Base-by-base conservation (phyloP, 148 eudicot species). In the Cornus florida region DNA sequence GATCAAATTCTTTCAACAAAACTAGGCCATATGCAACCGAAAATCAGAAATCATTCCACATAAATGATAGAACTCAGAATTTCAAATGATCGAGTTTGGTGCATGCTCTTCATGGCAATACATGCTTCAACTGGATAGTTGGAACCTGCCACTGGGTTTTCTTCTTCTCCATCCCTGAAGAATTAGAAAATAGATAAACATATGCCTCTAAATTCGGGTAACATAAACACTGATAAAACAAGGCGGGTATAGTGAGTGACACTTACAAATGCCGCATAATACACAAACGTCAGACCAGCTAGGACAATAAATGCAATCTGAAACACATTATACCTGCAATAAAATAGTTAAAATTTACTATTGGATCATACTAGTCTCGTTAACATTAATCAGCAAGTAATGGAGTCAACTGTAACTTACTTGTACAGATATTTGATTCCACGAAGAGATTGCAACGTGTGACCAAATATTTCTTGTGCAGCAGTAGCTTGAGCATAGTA, bases 401-500 rank as follows among this genome's bases (percentile, higher is more conserved):
- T 4, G 35, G 43, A 19, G 65, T 41, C 19, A 57, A 64, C 53
- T 56, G 31, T 28, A 53, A 86, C 98, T 73, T 72, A 96, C 99
- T 96, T 92, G 99, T 93, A 96, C 33, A 96, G 82, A 83, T 96
- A 96, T 86, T 94, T 94, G 78, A 96, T 93, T 80, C 99, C 98
- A 32, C 99, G 93, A 64, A 96, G 98, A 76, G 99, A 96, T 84
- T 96, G 92, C 89, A 96, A 79, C 0, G 98, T 96, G 80, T 96
- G 99, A 82, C 99, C 93, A 84, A 96, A 96, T 79, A 96, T 93
- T 86, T 96, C 98, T 77, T 88, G 92, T 57, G 98, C 99, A 12
- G 99, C 98, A 79, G 99, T 96, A 71, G 99, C 99, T 90, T 96
- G 99, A 78, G 99, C 93, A 77, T 96, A 96, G 86, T 91, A 96